These are phyloP conservation scores for Fusarium protoensiforme DNA, from an alignment of 2,329 filamentous ascomycete genomes.

Conservation along the genomic window DNA sequence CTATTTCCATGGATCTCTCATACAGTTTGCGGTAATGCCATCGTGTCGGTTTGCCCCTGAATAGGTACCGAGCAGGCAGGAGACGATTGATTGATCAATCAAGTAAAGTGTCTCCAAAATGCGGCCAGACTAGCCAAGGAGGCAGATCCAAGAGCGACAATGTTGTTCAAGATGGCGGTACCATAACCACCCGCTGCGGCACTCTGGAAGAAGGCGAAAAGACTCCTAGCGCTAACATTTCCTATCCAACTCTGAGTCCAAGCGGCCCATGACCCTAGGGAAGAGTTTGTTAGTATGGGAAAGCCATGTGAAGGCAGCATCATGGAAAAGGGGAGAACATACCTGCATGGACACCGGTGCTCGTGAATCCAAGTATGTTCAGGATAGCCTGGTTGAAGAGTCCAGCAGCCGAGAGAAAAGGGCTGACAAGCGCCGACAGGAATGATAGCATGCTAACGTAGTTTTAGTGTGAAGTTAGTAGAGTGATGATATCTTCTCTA, in stretches of 20 bases:
- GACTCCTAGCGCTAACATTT: neutral
- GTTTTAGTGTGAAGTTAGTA: neutral
- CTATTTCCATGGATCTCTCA: neutral
- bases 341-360: neutral
- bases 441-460: neutral
- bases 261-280: neutral
- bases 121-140: neutral
- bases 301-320: neutral
- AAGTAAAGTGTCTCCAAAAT: neutral
- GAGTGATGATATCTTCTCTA: neutral
- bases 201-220: neutral
- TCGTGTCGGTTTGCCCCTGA: neutral
- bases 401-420: neutral
- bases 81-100: neutral
- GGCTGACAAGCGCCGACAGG: neutral
- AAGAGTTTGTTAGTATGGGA: neutral
- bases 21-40: neutral
- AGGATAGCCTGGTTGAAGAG: neutral
- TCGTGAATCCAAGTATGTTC: neutral
- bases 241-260: neutral
- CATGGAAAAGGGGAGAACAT: neutral
- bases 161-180: neutral
- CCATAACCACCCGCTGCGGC: neutral
- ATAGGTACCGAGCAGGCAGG: neutral
- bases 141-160: neutral